Evolutionary conservation across 164 flowering plant species (phyloP).

Genomic region (Nymphaea thermarum): DNA sequence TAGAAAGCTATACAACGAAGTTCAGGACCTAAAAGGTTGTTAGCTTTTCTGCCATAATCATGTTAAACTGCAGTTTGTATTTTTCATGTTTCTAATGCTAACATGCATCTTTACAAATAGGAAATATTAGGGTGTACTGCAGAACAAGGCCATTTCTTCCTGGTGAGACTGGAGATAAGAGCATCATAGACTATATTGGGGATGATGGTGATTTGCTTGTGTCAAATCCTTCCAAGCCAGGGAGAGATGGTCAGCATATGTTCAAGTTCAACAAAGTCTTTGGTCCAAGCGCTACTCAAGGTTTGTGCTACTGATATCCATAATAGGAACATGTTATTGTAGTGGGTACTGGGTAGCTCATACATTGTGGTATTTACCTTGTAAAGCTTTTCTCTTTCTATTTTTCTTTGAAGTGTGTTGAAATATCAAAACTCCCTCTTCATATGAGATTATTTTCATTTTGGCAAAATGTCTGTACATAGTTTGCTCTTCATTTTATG

Average conservation of each 20-base stretch:
- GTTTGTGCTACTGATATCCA: slow-evolving; percentile 18
- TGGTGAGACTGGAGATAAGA: slow-evolving; percentile 58
- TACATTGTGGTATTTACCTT: too few relatives aligned
- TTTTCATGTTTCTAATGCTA: background rate
- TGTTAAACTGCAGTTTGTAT: background rate
- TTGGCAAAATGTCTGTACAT: too few relatives aligned
- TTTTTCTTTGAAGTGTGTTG: too few relatives aligned
- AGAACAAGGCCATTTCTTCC: slow-evolving; percentile 86
- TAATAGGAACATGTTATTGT: too few relatives aligned
- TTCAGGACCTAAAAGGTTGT: slow-evolving; percentile 90
- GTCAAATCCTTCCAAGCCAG: slow-evolving; percentile 68
- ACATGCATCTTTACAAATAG: slow-evolving; percentile 18
- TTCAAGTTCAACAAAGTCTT: slow-evolving; percentile 90
- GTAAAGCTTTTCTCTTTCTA: too few relatives aligned
- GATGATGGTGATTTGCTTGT: slow-evolving; percentile 86
- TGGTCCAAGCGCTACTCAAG: slow-evolving; percentile 74
- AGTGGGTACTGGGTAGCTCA: too few relatives aligned
- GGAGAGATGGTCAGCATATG: slow-evolving; percentile 59
- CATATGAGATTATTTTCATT: too few relatives aligned
- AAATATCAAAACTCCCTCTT: too few relatives aligned
- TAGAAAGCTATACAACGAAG: slow-evolving; percentile 80
- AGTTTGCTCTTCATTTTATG: too few relatives aligned
- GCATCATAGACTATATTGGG: slow-evolving; percentile 68
- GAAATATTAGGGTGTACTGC: slow-evolving; percentile 92
- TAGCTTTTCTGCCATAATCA: background rate